phyloP scores from a whole-genome alignment of 2,329 filamentous ascomycete genomes.

The Ophiosphaerella herpotricha region DNA sequence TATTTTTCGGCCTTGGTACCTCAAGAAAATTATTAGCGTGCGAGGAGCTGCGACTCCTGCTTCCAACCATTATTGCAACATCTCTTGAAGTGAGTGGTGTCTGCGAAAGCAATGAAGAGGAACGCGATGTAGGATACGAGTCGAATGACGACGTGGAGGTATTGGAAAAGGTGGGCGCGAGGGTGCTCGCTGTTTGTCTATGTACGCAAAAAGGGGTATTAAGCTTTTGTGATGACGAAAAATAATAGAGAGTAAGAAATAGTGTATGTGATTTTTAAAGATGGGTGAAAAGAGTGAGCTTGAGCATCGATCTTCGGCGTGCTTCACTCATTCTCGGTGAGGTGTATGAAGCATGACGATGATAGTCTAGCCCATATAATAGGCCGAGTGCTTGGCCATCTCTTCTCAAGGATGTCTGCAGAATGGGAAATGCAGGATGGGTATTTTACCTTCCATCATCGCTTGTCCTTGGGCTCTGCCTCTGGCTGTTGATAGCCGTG shows the following conservation, averaged over 20 bases:
- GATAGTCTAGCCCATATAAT: neutral
- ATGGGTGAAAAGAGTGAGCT: neutral
- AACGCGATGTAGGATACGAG: constrained; percentile 7
- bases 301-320: no score
- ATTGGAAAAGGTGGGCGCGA: constrained; percentile 10
- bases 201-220: constrained; percentile 19
- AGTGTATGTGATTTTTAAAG: neutral
- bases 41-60: constrained; percentile 9
- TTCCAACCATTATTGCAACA: neutral
- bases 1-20: constrained; percentile 2
- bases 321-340: neutral
- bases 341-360: neutral
- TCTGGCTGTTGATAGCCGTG: constrained; percentile 39
- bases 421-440: constrained; percentile 8
- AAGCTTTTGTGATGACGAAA: constrained; percentile 14
- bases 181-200: constrained; percentile 5
- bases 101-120: constrained; percentile 1
- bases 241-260: neutral
- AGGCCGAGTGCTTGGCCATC: no score
- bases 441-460: constrained; percentile 31
- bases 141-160: constrained; percentile 13
- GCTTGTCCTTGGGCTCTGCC: constrained; percentile 31
- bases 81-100: neutral
- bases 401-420: neutral
- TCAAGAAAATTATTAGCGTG: constrained; percentile 5